Percentiles rank a stretch among this genome's conserved stretches.
These are phyloP conservation scores for Paraphaeosphaeria minitans DNA, from an alignment of 2,329 filamentous ascomycete genomes.

Conservation along the genomic window DNA sequence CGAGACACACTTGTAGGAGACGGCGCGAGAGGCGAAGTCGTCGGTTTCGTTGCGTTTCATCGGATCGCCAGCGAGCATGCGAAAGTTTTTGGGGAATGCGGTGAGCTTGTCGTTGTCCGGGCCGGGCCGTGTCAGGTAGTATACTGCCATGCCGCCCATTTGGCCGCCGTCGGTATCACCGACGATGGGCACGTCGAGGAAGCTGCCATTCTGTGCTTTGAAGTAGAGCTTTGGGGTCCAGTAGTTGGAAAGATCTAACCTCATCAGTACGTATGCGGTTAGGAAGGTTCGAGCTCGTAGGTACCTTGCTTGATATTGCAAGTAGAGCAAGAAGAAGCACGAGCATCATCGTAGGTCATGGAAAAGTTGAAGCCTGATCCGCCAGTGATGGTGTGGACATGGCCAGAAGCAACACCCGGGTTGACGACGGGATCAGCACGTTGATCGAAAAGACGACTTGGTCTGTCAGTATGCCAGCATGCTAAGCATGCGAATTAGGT, in stretches of 20 bases:
- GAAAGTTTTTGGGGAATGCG: slow-evolving; percentile 72
- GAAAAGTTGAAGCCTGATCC: slow-evolving; percentile 69
- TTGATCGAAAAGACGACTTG: slow-evolving; percentile 63
- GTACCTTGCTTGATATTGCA: slow-evolving; percentile 59
- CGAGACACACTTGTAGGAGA: slow-evolving; percentile 60
- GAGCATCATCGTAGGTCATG: slow-evolving; percentile 64
- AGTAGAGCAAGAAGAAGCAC: slow-evolving; percentile 67
- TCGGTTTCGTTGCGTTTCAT: slow-evolving; percentile 60
- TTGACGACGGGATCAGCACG: slow-evolving; percentile 70
- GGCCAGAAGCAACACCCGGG: slow-evolving; percentile 62
- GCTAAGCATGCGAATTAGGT: too few species aligned
- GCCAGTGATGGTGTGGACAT: slow-evolving; percentile 73
- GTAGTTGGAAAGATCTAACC: slow-evolving; percentile 63
- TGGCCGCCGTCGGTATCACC: slow-evolving; percentile 52
- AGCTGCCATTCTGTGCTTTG: slow-evolving; percentile 47
- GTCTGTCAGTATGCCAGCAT: neutral
- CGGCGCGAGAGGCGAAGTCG: slow-evolving; percentile 52
- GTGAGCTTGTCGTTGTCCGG: slow-evolving; percentile 67
- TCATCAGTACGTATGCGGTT: neutral
- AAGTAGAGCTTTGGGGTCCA: slow-evolving; percentile 78
- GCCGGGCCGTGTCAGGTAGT: slow-evolving; percentile 66
- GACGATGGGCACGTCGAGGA: slow-evolving; percentile 66
- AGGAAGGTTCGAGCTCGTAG: neutral
- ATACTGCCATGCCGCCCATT: slow-evolving; percentile 70
- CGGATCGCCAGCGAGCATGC: slow-evolving; percentile 73